phyloP scores from a whole-genome alignment of 345 rosid genomes.

The Gossypium longicalyx region DNA sequence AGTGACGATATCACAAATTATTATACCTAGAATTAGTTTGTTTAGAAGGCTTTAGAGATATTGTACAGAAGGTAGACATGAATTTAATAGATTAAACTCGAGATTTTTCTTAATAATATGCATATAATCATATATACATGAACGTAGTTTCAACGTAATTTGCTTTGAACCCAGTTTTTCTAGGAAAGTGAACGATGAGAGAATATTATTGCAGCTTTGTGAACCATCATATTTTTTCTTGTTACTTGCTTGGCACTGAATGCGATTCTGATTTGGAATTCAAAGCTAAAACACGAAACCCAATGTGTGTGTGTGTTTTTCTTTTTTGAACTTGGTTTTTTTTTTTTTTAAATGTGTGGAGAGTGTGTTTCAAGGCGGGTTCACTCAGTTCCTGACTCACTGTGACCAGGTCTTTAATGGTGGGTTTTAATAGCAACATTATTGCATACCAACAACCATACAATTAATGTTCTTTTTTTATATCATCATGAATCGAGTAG shows the following conservation, averaged over 20 bases:
- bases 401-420: neutral
- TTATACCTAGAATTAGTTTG: neutral
- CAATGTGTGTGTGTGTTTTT: neutral
- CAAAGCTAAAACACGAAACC: neutral
- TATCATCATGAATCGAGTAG: neutral
- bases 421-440: neutral
- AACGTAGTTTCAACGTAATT: neutral
- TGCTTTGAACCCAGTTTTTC: neutral
- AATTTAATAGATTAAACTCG: neutral
- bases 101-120: neutral
- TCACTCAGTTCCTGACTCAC: neutral
- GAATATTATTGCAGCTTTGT: neutral
- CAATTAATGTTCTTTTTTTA: neutral
- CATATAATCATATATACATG: neutral
- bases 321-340: neutral
- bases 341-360: neutral
- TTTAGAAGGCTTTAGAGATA: neutral
- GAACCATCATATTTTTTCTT: neutral
- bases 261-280: constrained; percentile 7
- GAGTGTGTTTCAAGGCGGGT: neutral
- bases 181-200: neutral
- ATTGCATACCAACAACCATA: constrained; percentile 7
- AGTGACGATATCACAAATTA: neutral
- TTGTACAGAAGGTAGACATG: constrained; percentile 6
- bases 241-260: neutral